Conservation (phyloP, 495 filamentous ascomycete species). For the Neurospora sp. region DNA sequence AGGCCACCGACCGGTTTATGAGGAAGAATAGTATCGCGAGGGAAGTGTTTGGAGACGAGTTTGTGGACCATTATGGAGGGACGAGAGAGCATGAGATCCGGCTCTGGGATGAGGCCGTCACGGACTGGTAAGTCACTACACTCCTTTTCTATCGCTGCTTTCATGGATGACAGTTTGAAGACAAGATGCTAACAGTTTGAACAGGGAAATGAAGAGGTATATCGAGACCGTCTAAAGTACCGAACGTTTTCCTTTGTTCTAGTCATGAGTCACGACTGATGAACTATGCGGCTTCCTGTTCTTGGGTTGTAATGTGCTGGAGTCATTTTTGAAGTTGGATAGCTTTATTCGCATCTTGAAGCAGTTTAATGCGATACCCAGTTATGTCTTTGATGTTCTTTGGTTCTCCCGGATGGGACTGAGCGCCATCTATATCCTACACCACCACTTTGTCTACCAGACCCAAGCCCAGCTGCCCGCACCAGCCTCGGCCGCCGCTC, state of each 20-base stretch:
- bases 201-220: constrained; percentile 57
- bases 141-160: not conserved
- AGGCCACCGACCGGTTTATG: constrained; percentile 69
- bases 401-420: not conserved
- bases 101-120: constrained; percentile 91
- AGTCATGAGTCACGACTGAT: not conserved
- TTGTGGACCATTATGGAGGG: constrained; percentile 91
- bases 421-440: not conserved
- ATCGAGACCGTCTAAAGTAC: constrained; percentile 55
- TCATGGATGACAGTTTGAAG: not conserved
- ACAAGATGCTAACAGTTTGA: constrained; percentile 6
- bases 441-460: not conserved
- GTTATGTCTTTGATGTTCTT: not conserved
- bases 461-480: not conserved
- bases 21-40: constrained; percentile 69
- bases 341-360: not conserved
- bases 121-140: constrained; percentile 61
- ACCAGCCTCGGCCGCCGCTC: not conserved
- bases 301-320: not conserved
- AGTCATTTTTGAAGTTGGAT: not conserved
- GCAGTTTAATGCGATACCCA: not conserved
- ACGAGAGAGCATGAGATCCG: constrained; percentile 85
- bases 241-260: not conserved
- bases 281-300: not conserved
- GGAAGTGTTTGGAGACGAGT: constrained; percentile 86